These are phyloP conservation scores for Dictyostelium intermedium DNA, from an alignment of 78 protist species.

Conservation along the genomic window DNA sequence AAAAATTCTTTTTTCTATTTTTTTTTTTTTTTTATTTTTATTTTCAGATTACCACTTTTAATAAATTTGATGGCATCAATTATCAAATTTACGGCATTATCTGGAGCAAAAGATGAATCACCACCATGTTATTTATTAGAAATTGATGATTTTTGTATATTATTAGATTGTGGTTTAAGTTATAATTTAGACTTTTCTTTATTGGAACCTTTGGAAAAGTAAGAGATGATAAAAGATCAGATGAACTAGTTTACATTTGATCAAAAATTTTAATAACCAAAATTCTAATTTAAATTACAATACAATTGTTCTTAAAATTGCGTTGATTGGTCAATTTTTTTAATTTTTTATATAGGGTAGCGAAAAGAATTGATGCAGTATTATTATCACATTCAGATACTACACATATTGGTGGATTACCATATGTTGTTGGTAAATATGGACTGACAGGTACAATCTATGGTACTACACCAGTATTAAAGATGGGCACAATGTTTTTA, in stretches of 20 bases:
- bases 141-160: conserved; percentile 91
- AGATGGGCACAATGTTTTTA: conserved; percentile 93
- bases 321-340: not conserved
- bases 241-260: not conserved
- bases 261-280: too few relatives aligned
- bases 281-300: too few relatives aligned
- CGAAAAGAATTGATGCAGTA: conserved; percentile 86
- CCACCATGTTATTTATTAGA: conserved; percentile 88
- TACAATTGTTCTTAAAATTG: too few relatives aligned
- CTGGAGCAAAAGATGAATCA: conserved; percentile 44
- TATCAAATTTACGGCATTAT: conserved; percentile 78
- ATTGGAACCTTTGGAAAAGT: conserved; percentile 67
- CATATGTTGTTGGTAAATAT: conserved; percentile 79
- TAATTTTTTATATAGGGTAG: not conserved
- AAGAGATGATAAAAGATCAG: not conserved
- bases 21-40: not conserved
- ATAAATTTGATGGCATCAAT: conserved; percentile 52
- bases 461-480: conserved; percentile 91
- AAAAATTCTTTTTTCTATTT: too few relatives aligned
- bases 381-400: conserved; percentile 93
- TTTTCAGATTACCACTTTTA: not conserved
- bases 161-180: conserved; percentile 97
- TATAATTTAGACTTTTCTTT: conserved; percentile 57
- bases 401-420: conserved; percentile 93
- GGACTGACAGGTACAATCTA: conserved; percentile 88